These are phyloP conservation scores for Suhomyces emberorum DNA, from an alignment of 805 yeast genomes.

Conservation along the genomic window DNA sequence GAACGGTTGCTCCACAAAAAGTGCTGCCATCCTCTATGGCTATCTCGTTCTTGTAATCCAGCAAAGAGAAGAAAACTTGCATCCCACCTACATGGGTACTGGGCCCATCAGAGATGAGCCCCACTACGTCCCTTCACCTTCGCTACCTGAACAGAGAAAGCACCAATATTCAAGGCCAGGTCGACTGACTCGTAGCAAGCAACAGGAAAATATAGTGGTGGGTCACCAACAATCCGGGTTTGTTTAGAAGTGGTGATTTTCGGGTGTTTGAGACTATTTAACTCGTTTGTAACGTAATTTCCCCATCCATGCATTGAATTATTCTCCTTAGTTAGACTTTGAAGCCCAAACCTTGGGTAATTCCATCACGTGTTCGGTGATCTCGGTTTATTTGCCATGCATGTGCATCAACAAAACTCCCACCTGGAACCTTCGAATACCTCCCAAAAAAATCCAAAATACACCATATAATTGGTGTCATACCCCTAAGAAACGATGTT, in stretches of 20 bases:
- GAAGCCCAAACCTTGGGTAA: too few species aligned
- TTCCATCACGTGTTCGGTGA: too few species aligned
- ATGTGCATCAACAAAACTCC: too few species aligned
- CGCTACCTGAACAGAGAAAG: not conserved
- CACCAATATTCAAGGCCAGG: not conserved
- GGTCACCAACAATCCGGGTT: constrained; percentile 7
- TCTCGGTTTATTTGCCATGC: too few species aligned
- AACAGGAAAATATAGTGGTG: constrained; percentile 1
- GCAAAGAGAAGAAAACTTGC: constrained; percentile 11
- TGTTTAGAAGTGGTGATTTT: constrained; percentile 2
- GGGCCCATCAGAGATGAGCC: constrained; percentile 3
- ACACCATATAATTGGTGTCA: too few species aligned
- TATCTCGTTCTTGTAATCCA: constrained; percentile 12
- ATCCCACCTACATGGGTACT: constrained; percentile 4
- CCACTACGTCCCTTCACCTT: not conserved
- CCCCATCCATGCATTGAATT: too few species aligned
- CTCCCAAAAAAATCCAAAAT: too few species aligned
- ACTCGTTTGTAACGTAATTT: too few species aligned
- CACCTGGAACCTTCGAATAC: too few species aligned
- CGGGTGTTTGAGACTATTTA: too few species aligned
- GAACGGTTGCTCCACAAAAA: constrained; percentile 82
- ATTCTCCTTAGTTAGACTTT: too few species aligned
- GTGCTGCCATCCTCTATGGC: constrained; percentile 73
- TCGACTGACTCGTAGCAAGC: not conserved
- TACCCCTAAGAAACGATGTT: constrained; percentile 28